Evolutionary conservation across 345 rosid species (phyloP), one percentile per base, ranked within the genome.

Genomic region (Aegle marmelos): DNA sequence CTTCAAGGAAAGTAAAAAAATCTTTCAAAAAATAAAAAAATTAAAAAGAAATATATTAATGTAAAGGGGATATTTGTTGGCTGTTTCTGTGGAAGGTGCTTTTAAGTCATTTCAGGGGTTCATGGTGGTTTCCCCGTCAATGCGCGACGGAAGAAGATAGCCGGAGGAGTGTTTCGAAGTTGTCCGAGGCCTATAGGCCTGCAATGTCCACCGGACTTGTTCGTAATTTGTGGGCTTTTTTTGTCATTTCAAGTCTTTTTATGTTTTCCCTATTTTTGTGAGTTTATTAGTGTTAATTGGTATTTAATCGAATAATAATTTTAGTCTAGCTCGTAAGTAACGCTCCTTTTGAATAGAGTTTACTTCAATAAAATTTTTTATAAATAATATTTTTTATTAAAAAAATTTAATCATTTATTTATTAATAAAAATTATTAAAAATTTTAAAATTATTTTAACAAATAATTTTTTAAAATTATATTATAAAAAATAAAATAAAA

Each of bases 1-100:
- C 66, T 87, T 22, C 76, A 11, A 34, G 72, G 82, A 75, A 77
- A 70, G 24, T 69, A 24, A 71, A 37, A 53, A 7, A 2, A 11
- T 0, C 0, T 5, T 24, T 10, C 5, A 6, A 2, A 2, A 16
- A 6, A 7, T 13, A 62, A 68, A 10, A 24, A 31, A 71, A 0
- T 3, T n/a, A 68, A 0, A 5, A 53, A 0, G 16, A 53, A 37
- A 10, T 14, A 70, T n/a, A n/a, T n/a, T n/a, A n/a, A n/a, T 16
- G 64, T 11, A 56, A 72, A 33, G 31, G 31, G 5, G n/a, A 21
- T 30, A 30, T 72, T 21, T 33, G 24, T 22, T 56, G 75, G 75
- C 30, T 13, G 41, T 56, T 30, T 30, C 19, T 28, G 33, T 11
- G 33, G 41, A 7, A 17, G 24, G 39, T 11, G 2, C 39, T 31